Evolutionary conservation across 352 stramenopile genomes (phyloP), one percentile per base, ranked within the genome.

Genomic region (Phytophthora pinifolia): DNA sequence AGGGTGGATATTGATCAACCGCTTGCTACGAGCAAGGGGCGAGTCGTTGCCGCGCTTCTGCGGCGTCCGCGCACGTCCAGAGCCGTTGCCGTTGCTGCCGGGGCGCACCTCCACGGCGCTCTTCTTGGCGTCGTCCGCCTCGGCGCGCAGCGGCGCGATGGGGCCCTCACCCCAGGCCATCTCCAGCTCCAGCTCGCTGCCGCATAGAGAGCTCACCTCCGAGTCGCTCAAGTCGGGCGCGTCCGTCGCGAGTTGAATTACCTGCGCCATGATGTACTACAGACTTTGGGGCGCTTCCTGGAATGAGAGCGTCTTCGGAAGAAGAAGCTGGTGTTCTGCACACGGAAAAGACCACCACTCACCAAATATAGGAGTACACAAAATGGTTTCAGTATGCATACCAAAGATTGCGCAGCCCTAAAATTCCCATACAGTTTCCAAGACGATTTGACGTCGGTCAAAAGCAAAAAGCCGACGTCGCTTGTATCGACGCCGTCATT

Each of bases 1-100:
- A 6, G 79, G 79, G 56, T 90, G 78, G 55, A 92, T 88, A 44
- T 92, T 89, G 59, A 92, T 83, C n/a, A 88, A 50, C 1, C 79
- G 73, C 57, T 92, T 91, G 54, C 74, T 86, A 34, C 79, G 77
- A 15, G 65, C 46, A 14, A 84, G 65, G 9, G 78, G 76, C 10
- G 79, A 83, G 9, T 82, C 73, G 25, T 65, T 79, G 18, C 62
- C 65, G 9, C 76, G 72, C 60, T 86, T 86, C 65, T 87, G 76
- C 0, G 78, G 81, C 6, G 81, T 91, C 9, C 75, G 76, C 3
- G 76, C 81, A 4, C 81, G 69, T 22, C 66, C 68, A 22, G 78
- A 88, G n/a, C 76, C 78, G 43, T 84, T 86, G 3, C 77, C 78
- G 22, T 76, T 84, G 68, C 81, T 89, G 41, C 64, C 67, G 4